Evolutionary conservation across 2,329 filamentous ascomycete species (phyloP).

Genomic region (Trichoderma sp.): DNA sequence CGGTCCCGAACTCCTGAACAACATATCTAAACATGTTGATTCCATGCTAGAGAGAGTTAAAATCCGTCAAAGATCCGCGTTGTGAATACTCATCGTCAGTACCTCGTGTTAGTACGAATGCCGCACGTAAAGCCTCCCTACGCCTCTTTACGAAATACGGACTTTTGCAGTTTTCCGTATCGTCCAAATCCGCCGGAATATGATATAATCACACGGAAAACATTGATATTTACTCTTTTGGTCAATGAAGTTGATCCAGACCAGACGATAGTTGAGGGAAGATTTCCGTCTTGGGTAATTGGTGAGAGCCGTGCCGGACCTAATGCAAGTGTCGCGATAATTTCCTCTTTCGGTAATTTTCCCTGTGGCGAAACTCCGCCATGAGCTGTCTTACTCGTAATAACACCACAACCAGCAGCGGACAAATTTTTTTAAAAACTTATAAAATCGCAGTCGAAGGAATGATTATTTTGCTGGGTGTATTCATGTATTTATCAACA

Average conservation of each 20-base stretch:
- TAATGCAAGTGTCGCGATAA: conserved; percentile 7
- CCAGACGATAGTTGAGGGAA: background rate
- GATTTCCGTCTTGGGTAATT: background rate
- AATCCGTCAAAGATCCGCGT: background rate
- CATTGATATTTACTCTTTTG: background rate
- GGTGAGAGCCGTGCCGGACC: background rate
- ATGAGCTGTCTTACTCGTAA: background rate
- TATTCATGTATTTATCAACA: background rate
- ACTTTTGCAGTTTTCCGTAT: background rate
- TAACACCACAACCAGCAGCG: background rate
- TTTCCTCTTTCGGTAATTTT: conserved; percentile 4
- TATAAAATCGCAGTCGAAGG: background rate
- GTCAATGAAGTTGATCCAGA: background rate
- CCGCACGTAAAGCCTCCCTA: background rate
- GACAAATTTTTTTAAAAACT: background rate
- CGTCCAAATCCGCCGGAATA: background rate
- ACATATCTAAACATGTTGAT: background rate
- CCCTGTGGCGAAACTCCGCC: background rate
- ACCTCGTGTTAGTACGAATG: background rate
- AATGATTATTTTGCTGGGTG: background rate
- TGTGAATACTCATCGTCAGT: background rate
- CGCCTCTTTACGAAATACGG: background rate
- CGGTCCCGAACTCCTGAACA: background rate
- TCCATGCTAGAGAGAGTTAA: background rate
- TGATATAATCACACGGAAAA: background rate